Evolutionary conservation across 345 rosid genomes (phyloP).

Genomic region (Turritis glabra): DNA sequence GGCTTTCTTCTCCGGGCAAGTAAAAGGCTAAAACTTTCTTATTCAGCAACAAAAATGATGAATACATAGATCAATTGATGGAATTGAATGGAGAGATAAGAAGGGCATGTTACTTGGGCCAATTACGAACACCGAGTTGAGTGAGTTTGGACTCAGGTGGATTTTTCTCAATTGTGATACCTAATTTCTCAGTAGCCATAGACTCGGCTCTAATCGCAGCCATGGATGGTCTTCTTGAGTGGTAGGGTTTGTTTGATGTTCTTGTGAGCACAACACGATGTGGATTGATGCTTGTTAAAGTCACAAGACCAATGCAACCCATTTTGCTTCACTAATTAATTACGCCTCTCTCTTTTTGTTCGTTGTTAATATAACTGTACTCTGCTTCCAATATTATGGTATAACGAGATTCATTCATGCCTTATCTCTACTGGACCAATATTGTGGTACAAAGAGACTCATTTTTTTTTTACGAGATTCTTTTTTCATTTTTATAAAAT

Average conservation of each 20-base stretch:
- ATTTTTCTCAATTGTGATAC: constrained; percentile 61
- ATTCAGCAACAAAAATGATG: neutral
- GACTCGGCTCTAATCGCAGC: constrained; percentile 52
- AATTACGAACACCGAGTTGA: constrained; percentile 67
- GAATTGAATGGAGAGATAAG: neutral
- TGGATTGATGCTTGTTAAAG: constrained; percentile 8
- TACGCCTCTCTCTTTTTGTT: neutral
- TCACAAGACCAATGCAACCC: constrained; percentile 27
- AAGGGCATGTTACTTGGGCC: constrained; percentile 66
- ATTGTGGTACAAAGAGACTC: neutral
- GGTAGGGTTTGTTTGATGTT: constrained; percentile 16
- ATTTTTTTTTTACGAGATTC: too few relatives aligned
- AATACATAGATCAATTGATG: neutral
- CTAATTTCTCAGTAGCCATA: constrained; percentile 65
- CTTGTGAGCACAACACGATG: neutral
- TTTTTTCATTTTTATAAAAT: too few relatives aligned
- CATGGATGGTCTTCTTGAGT: constrained; percentile 15
- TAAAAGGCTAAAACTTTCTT: neutral
- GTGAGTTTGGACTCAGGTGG: constrained; percentile 80
- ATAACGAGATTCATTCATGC: constrained; percentile 31
- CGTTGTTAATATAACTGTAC: neutral
- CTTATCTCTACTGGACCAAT: constrained; percentile 21
- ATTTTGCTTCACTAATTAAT: neutral
- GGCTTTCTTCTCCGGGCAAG: neutral
- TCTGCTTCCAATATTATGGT: neutral